Base-by-base conservation (phyloP, 805 yeast genomes). In the Nakazawaea anatomiae region DNA sequence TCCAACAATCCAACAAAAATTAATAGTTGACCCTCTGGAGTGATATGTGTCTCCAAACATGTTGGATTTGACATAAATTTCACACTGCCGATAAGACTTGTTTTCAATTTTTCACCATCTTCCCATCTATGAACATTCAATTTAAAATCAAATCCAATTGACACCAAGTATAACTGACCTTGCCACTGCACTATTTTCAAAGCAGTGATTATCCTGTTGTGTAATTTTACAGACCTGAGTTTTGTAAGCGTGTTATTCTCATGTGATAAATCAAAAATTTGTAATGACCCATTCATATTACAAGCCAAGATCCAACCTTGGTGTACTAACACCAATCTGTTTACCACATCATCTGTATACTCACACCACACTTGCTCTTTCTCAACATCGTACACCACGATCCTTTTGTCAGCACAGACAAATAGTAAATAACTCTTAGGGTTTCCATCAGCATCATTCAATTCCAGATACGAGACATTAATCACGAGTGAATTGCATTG, bases 91-190 rank as follows among this genome's bases (percentile, higher is more conserved):
- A 53, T 8, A 58, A 63, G 27, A 32, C 28, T 54, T 42, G 1
- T 18, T 18, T 18, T 18, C 25, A 18, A 18, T 18, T 58, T 48
- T 2, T 47, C 39, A 1, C 54, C 57, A 2, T 57, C 55, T 6
- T 57, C 52, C 2, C 75, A 46, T 49, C 60, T 57, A 49, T 74
- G 64, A 38, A 75, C 60, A 45, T 67, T 71, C 2, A 83, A 49
- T 27, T 59, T 60, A 48, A 70, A 65, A 63, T 85, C 91, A 76
- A 84, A 76, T 3, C 90, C 89, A 54, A 80, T 67, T 1, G 87
- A 75, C 9, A 76, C 69, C 25, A 84, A 56, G 55, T 70, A 74
- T 18, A 69, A 68, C 4, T 59, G 50, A 1, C 44, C 35, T 1
- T 48, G 35, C 34, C 44, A 54, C 5, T 52, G 39, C 4, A 58